Evolutionary conservation across 805 yeast species (phyloP).

Genomic region (Candida taoyuanica): DNA sequence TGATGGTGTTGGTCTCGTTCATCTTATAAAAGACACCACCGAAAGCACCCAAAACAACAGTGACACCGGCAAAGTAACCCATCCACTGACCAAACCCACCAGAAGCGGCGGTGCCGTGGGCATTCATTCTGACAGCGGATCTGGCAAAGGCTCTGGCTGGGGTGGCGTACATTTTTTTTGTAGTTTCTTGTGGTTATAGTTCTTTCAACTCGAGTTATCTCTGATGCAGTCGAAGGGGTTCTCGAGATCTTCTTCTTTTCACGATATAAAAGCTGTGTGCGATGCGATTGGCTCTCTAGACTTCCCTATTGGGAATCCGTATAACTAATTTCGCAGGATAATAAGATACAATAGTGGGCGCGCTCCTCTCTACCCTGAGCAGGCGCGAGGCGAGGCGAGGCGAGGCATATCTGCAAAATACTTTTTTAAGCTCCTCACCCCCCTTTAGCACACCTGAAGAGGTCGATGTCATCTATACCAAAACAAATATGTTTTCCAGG

Average conservation of each 20-base stretch:
- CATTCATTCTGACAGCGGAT: constrained; percentile 24
- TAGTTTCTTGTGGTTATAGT: too few species aligned
- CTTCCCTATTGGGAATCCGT: constrained; percentile 17
- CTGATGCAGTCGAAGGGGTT: too few species aligned
- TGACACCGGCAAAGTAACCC: constrained; percentile 25
- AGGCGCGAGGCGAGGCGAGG: too few species aligned
- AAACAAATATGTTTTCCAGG: background rate
- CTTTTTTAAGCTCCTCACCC: background rate
- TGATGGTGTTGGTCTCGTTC: constrained; percentile 24
- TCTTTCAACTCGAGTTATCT: too few species aligned
- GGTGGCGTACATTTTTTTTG: constrained; percentile 29
- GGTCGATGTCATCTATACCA: background rate
- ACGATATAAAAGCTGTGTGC: background rate
- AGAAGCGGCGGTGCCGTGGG: constrained; percentile 12
- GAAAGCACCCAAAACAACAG: constrained; percentile 20
- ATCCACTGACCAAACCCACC: constrained; percentile 24
- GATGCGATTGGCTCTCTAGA: constrained; percentile 3
- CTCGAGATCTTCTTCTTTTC: background rate
- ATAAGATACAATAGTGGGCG: too few species aligned
- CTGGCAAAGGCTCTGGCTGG: constrained; percentile 25
- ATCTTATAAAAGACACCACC: constrained; percentile 24
- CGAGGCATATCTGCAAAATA: background rate
- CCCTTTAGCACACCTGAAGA: background rate
- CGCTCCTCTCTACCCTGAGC: too few species aligned
- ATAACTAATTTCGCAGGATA: too few species aligned